Evolutionary conservation across 2,329 filamentous ascomycete genomes (phyloP), one percentile per base, ranked within the genome.

Genomic region (Periconia sp.): DNA sequence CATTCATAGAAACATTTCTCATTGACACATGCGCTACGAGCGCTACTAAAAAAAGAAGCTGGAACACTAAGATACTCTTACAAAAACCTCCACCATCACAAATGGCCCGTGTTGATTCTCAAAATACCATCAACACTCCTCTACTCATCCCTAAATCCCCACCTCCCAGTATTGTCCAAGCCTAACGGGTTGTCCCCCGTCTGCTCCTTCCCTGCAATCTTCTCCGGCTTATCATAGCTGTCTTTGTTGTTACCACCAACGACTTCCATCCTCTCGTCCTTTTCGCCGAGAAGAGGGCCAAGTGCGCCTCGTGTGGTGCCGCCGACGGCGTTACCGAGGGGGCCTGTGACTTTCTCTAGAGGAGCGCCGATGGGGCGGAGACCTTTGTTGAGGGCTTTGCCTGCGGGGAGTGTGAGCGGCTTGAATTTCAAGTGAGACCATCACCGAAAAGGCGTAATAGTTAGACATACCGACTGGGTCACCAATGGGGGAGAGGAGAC

Each of bases 181-280:
- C 74, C 74, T 60, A 76, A 41, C 15, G 73, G 73, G 60, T 76
- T 76, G 15, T 70, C 44, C 18, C 70, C 73, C 44, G 70, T 73
- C 68, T 74, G 72, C 54, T 74, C 65, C 62, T 72, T 73, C 0
- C 72, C 72, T 1, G 63, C 73, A 60, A 76, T 67, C 43, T 62
- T 71, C 54, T 75, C 72, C 17, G 68, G 68, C 52, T 64, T 69
- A 27, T 59, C 61, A 53, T 74, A 75, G 42, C 63, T 69, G 57
- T 76, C 73, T 50, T 70, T 72, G 59, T 76, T 76, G 41, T 74
- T 62, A 1, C 74, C 73, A 41, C 74, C 74, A 17, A 76, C 31
- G 18, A 73, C 33, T 57, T 76, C 73, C 14, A 59, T 63, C 20
- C 61, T 61, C 61, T 76, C 73, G 6, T 72, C 60, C 23, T 74